A percentile compares a stretch with the other conserved stretches of the same genome.
Conservation (phyloP, 345 rosid species). For the thale cress (Arabidopsis thaliana) region TAIR10.1 NC_003070.9:7648501-7649000, state of each 20-base stretch:
- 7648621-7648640: conserved; percentile 3
- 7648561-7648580: conserved; percentile 41
- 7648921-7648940: too few species aligned
- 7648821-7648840: not conserved
- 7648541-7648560: conserved; percentile 44
- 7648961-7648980: too few species aligned
- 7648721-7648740: not conserved
- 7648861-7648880: too few species aligned
- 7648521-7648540: conserved; percentile 40
- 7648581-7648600: conserved; percentile 28
- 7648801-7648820: not conserved
- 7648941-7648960: too few species aligned
- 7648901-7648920: not conserved
- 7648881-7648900: not conserved
- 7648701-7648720: conserved; percentile 8
- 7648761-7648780: conserved; percentile 25
- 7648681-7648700: conserved; percentile 23
- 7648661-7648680: conserved; percentile 20
- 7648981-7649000: too few species aligned
- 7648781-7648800: not conserved
- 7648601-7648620: conserved; percentile 3
- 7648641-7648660: conserved; percentile 23
- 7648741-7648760: conserved; percentile 6
- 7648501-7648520: conserved; percentile 68
- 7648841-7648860: not conserved